A percentile compares a stretch with the other conserved stretches of the same genome.
Conservation (phyloP, 2,329 filamentous ascomycete genomes). For the Xylariomycetidae sp. region DNA sequence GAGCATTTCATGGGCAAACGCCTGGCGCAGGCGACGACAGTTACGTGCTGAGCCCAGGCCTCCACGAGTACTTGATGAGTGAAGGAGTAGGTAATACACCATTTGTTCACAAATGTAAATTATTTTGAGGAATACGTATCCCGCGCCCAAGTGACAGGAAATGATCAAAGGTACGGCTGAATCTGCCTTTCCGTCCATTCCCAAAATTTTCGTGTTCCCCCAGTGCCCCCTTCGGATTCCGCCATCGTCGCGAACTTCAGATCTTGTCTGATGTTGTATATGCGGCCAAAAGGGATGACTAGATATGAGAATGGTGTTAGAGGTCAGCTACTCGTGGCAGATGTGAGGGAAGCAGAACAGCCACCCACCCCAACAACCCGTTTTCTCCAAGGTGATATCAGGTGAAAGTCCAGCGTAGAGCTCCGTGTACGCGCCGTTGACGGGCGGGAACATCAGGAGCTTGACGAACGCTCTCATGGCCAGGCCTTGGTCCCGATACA, state of each 20-base stretch:
- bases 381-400: constrained; percentile 2
- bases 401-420: constrained; percentile 1
- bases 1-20: too few relatives aligned
- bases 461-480: background rate
- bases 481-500: background rate
- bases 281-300: background rate
- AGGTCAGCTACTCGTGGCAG: background rate
- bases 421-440: constrained; percentile 2
- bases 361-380: constrained; percentile 1
- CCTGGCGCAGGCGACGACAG: too few relatives aligned
- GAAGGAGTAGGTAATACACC: too few relatives aligned
- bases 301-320: background rate
- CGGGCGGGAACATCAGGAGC: background rate
- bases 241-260: background rate
- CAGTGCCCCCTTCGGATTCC: background rate
- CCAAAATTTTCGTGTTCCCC: background rate
- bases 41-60: too few relatives aligned
- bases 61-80: too few relatives aligned
- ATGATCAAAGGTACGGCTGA: background rate
- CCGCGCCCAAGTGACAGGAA: too few relatives aligned
- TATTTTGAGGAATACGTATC: too few relatives aligned
- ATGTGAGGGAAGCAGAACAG: background rate
- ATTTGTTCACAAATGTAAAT: too few relatives aligned
- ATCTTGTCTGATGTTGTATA: background rate
- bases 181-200: background rate